Evolutionary conservation across 805 yeast species (phyloP), one percentile per base, ranked within the genome.

Genomic region (Ogataea methylovora): DNA sequence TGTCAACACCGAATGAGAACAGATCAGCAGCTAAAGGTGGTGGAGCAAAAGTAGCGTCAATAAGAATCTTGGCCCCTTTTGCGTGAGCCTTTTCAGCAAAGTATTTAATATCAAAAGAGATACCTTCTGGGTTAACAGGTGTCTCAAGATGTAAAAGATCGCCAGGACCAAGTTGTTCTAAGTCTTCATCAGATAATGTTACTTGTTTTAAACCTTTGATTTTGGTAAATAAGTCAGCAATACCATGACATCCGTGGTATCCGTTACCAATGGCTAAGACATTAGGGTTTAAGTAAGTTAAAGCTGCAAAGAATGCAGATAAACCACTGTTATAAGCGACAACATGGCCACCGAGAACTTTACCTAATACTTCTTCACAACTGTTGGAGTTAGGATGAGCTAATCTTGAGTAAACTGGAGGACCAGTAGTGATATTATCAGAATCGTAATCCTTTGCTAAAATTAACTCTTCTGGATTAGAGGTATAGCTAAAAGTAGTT

Each of bases 41-140:
- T 15, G 97, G 95, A 8, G 95, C 97, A 59, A 90, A 84, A 0
- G 97, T 90, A 5, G 95, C 71, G 57, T 88, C 97, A 12, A 84
- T 77, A 18, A 76, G 49, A 11, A 88, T 58, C 17, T 64, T 47
- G 0, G 94, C 96, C 14, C 95, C 95, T 35, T 74, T 73, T 2
- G 67, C 61, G 52, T 85, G 95, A 1, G 95, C 95, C 40, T 67
- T 69, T 2, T 73, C 64, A 4, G 85, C 88, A 49, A 71, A 80
- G 32, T 69, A 56, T 27, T 60, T 56, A 37, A 88, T 71, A 53
- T 84, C 85, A 44, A 65, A 67, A 11, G 79, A 71, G 3, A 66
- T 60, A 1, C 95, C 94, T 34, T 67, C 74, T 13, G 97, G 97
- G 57, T 88, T 88, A 23, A 85, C 79, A 0, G 97, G 97, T 0